Evolutionary conservation across 106 monocot genomes (phyloP), one percentile per base, ranked within the genome.

Genomic region (Apostasia shenzhenica): DNA sequence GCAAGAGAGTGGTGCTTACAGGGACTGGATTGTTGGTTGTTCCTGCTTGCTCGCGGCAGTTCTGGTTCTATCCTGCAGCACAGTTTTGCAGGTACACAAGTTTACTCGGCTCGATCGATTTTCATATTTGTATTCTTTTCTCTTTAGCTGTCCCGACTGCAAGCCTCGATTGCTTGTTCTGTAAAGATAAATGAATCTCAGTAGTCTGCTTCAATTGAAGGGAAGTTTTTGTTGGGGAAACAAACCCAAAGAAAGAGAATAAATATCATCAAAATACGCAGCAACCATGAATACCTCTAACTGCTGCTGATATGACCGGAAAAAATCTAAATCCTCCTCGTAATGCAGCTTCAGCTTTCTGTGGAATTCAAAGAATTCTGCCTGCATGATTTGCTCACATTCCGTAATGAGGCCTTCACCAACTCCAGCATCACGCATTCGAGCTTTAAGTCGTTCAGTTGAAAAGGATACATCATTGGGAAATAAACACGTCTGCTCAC

Each of bases 371-470:
- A 78, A 81, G 64, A 91, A 86, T 64, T 95, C 95, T 57, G 84
- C 78, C 37, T 63, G 73, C 84, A 95, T 86, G 9, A 95, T 91
- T 75, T 80, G 74, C 74, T 95, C 95, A 68, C 95, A 95, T 38
- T 95, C 95, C 45, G 67, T 81, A 57, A 95, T 81, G 54, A 88
- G 62, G 48, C 55, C 48, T 68, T 95, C 91, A 72, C 55, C 62
- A 54, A 95, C 48, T 48, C 91, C 91, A 66, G 91, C 95, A 52
- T 71, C 77, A 48, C 70, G 83, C 86, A 95, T 78, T 26, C 86
- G 88, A 55, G 76, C 74, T 76, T 88, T 81, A 76, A 95, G 91
- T 65, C 82, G 83, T 67, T 80, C 75, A 66, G 91, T 88, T 13
- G 95, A 91, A 71, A 91, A 78, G n/a, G 78, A 69, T 54, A 67